phyloP scores from a whole-genome alignment of 192 early-diverging fungal genomes.

The Coemansia sp. region DNA sequence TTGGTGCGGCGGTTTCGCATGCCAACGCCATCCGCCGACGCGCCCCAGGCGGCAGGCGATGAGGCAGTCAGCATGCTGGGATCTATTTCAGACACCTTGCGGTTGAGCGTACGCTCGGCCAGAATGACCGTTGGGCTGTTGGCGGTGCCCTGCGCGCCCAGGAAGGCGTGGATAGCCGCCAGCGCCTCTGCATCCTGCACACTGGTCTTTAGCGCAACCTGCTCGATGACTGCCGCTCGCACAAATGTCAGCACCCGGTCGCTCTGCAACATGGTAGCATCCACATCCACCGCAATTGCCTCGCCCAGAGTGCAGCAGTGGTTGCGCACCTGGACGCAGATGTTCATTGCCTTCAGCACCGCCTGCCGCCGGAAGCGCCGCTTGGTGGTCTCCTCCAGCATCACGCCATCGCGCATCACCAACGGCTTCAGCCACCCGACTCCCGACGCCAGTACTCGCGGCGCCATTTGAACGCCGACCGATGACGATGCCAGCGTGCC shows the following conservation, averaged over 20 bases:
- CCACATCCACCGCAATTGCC: conserved; percentile 46
- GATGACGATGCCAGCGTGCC: conserved; percentile 30
- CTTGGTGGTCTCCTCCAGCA: conserved; percentile 32
- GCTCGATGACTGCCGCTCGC: conserved; percentile 49
- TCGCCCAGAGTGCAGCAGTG: conserved; percentile 56
- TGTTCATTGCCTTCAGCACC: conserved; percentile 51
- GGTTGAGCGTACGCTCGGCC: conserved; percentile 54
- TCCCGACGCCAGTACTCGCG: conserved; percentile 44
- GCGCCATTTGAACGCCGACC: conserved; percentile 40
- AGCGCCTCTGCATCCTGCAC: conserved; percentile 31
- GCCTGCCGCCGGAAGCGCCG: conserved; percentile 40
- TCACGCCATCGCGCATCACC: conserved; percentile 52
- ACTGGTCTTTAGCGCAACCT: conserved; percentile 48
- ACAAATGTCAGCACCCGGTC: conserved; percentile 54
- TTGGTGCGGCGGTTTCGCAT: not conserved
- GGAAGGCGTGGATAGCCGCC: conserved; percentile 31
- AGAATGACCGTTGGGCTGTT: conserved; percentile 36
- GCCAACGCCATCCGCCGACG: not conserved
- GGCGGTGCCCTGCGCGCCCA: conserved; percentile 12
- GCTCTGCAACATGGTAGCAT: conserved; percentile 52
- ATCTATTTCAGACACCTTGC: conserved; percentile 49
- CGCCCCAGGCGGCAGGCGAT: conserved; percentile 29
- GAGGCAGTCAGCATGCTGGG: conserved; percentile 19
- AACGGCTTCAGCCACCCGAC: conserved; percentile 56
- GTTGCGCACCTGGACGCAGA: conserved; percentile 53